These are phyloP conservation scores for Coniochaeta ligniaria DNA, from an alignment of 2,329 filamentous ascomycete genomes.

Conservation along the genomic window DNA sequence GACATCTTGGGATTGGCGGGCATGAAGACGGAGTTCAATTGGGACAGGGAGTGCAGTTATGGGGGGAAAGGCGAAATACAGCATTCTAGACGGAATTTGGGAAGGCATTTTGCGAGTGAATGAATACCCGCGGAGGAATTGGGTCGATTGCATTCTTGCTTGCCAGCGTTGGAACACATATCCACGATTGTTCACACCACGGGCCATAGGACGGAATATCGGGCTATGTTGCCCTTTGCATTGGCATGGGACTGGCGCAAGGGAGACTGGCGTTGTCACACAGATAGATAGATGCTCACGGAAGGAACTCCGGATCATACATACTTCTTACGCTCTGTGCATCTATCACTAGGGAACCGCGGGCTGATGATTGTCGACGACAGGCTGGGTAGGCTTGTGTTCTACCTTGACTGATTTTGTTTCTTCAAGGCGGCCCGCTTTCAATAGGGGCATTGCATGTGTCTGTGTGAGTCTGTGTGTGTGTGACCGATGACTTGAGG, in stretches of 20 bases:
- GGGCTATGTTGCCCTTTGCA: neutral
- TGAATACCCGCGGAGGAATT: neutral
- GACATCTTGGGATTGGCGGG: neutral
- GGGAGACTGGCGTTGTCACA: neutral
- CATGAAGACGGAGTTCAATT: neutral
- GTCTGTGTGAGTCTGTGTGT: too few species aligned
- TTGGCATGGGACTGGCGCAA: neutral
- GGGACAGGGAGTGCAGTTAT: neutral
- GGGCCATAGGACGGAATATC: neutral
- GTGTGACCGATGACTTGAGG: too few species aligned
- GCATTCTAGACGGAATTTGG: neutral
- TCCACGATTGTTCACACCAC: neutral
- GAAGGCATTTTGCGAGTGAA: neutral
- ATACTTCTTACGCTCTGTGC: neutral
- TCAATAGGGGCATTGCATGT: too few species aligned
- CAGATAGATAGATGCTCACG: neutral
- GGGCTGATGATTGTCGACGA: neutral
- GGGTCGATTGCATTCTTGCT: neutral
- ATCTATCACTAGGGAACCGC: neutral
- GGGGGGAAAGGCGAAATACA: neutral
- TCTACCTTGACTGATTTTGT: too few species aligned
- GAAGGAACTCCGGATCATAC: neutral
- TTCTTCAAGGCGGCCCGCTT: too few species aligned
- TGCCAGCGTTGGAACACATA: too few species aligned
- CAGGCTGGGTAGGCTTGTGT: neutral